A percentile compares a stretch with the other conserved stretches of the same genome.
Conservation (phyloP, 495 filamentous ascomycete genomes). For the Trichoderma asperelloides region DNA sequence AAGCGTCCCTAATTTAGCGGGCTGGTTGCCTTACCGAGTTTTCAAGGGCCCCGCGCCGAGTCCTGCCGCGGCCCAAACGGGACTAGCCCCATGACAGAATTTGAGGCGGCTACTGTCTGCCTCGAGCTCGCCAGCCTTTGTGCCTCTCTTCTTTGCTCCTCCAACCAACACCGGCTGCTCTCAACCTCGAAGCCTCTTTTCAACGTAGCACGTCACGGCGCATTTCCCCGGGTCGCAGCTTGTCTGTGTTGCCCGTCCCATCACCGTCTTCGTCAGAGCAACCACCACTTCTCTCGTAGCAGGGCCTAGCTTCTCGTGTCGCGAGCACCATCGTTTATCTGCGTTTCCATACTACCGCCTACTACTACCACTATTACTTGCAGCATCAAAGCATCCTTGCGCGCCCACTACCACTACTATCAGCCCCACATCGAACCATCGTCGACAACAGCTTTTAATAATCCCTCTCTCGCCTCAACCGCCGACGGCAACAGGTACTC, state of each 20-base stretch:
- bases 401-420: background rate
- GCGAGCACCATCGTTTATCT: background rate
- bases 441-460: background rate
- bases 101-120: background rate
- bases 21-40: background rate
- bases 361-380: conserved; percentile 1
- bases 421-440: conserved; percentile 8
- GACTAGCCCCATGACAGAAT: background rate
- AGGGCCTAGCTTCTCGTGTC: background rate
- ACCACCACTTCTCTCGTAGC: background rate
- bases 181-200: background rate
- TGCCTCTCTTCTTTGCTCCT: background rate
- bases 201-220: background rate
- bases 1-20: background rate
- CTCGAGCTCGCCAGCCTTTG: background rate
- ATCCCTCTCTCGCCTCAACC: background rate
- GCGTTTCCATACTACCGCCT: background rate
- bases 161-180: background rate
- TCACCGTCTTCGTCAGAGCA: background rate
- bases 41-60: background rate
- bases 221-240: background rate
- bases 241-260: background rate
- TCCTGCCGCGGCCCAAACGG: background rate
- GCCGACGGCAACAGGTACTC: background rate
- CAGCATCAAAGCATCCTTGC: conserved; percentile 3